phyloP scores from a whole-genome alignment of 2,329 filamentous ascomycete species.

The Clarireedia paspali region DNA sequence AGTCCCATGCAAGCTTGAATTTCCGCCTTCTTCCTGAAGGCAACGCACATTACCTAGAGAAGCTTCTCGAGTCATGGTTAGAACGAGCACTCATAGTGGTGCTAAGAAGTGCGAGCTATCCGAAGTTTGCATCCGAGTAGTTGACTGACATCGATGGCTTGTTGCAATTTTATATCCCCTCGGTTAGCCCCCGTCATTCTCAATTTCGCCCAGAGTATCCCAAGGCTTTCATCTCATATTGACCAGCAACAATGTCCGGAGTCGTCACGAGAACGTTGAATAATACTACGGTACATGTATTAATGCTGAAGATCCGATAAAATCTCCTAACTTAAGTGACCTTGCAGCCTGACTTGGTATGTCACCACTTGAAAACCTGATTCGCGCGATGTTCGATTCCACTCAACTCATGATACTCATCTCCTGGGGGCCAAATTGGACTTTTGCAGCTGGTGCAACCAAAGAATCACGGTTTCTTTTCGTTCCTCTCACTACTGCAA shows the following conservation, averaged over 20 bases:
- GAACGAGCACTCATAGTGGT: neutral
- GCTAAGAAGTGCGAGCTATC: neutral
- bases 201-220: neutral
- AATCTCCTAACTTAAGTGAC: neutral
- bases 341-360: neutral
- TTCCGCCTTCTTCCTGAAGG: neutral
- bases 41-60: neutral
- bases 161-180: neutral
- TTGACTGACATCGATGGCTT: neutral
- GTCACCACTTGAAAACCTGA: conserved; percentile 3
- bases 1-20: no score
- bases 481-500: neutral
- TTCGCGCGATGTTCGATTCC: neutral
- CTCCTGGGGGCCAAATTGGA: neutral
- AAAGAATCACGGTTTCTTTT: neutral
- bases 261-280: no score
- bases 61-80: neutral
- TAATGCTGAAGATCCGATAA: neutral
- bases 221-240: neutral
- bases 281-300: neutral
- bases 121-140: neutral
- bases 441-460: neutral
- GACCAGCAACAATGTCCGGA: neutral
- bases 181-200: neutral
- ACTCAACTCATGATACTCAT: neutral